phyloP scores from a whole-genome alignment of 1,284 basidiomycete genomes.

The Leccinum fuscescens region DNA sequence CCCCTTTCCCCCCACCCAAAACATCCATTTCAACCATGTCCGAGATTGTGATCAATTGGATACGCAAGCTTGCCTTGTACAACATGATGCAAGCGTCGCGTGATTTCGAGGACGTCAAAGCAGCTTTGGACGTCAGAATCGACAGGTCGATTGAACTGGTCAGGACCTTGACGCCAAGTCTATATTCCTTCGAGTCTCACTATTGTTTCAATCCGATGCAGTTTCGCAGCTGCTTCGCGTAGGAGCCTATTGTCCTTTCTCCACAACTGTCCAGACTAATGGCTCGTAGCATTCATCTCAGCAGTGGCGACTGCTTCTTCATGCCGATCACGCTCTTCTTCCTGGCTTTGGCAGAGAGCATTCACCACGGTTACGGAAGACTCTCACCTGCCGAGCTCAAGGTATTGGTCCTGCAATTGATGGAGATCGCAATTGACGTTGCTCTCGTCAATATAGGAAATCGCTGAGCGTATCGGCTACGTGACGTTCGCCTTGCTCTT shows the following conservation, averaged over 20 bases:
- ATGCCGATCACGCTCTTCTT: too few species aligned
- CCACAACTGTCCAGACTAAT: conserved; percentile 2
- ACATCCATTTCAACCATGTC: background rate
- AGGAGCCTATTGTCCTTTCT: background rate
- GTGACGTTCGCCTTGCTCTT: conserved; percentile 10
- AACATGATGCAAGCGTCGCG: conserved; percentile 17
- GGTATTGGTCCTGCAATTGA: background rate
- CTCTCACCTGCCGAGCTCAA: too few species aligned
- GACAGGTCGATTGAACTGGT: conserved; percentile 29
- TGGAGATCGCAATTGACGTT: background rate
- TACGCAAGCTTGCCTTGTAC: conserved; percentile 17
- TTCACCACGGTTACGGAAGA: too few species aligned
- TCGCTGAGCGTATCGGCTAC: conserved; percentile 13
- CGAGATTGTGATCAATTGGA: background rate
- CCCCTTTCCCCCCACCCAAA: conserved; percentile 5
- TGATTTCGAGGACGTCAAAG: conserved; percentile 25
- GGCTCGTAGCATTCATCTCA: too few species aligned
- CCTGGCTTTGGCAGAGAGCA: too few species aligned
- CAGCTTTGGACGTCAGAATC: conserved; percentile 14
- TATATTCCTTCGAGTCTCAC: conserved; percentile 1
- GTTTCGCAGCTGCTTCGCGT: conserved; percentile 29
- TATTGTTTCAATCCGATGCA: conserved; percentile 1
- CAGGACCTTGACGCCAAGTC: background rate
- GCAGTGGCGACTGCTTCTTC: too few species aligned
- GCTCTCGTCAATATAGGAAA: conserved; percentile 11